Conservation (phyloP, 2,329 filamentous ascomycete species). For the Chlorencoelia australis region DNA sequence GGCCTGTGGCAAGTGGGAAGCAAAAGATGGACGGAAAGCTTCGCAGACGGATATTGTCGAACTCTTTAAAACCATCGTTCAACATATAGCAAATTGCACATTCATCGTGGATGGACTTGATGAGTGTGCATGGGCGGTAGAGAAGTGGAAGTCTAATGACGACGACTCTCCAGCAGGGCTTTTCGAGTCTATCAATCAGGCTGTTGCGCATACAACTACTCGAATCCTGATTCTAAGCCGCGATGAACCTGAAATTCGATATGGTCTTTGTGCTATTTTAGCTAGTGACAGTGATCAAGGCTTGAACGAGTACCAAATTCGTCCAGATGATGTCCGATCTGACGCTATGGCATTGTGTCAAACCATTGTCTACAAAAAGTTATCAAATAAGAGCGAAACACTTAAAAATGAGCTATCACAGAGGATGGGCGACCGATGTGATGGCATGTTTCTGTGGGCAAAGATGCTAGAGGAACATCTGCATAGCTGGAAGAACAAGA, state of each 20-base stretch:
- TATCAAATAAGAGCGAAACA: constrained; percentile 9
- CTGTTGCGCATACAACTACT: constrained; percentile 2
- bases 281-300: background rate
- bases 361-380: constrained; percentile 6
- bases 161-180: constrained; percentile 4
- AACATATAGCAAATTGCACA: constrained; percentile 6
- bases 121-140: constrained; percentile 5
- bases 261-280: background rate
- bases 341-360: constrained; percentile 4
- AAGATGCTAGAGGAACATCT: constrained; percentile 9
- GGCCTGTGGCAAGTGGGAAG: constrained; percentile 1
- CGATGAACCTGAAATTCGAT: constrained; percentile 6
- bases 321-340: constrained; percentile 2
- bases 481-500: constrained; percentile 6
- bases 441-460: constrained; percentile 13
- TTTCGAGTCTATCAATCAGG: constrained; percentile 4
- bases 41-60: background rate
- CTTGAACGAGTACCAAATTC: constrained; percentile 7
- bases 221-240: constrained; percentile 9
- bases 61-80: constrained; percentile 1
- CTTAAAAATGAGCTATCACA: constrained; percentile 8
- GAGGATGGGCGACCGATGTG: constrained; percentile 6
- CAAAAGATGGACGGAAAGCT: background rate
- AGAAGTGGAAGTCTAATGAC: no score
- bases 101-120: constrained; percentile 10